Percentiles rank a stretch among this genome's conserved stretches.
These are phyloP conservation scores for Diaporthe velutina DNA, from an alignment of 2,329 filamentous ascomycete genomes.

Conservation along the genomic window DNA sequence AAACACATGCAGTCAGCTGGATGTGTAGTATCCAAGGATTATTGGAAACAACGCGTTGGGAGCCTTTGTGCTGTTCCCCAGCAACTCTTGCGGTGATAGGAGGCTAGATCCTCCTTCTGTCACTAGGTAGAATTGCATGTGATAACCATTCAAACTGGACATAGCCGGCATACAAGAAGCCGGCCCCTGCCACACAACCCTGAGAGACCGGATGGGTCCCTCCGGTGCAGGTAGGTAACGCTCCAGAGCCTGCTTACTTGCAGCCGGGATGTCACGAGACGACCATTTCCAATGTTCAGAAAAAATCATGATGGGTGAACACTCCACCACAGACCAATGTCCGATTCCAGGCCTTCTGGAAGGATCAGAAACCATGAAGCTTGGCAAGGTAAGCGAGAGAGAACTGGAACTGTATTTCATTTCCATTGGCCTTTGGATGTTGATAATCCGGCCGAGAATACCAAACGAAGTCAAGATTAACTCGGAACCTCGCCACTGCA, in stretches of 20 bases:
- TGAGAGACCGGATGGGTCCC: neutral
- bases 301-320: neutral
- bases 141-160: no score
- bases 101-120: neutral
- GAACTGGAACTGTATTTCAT: neutral
- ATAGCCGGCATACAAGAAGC: neutral
- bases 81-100: neutral
- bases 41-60: no score
- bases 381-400: neutral
- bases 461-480: constrained; percentile 5
- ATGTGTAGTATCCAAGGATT: no score
- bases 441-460: neutral
- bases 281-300: neutral
- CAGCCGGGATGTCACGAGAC: neutral
- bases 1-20: no score
- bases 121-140: neutral
- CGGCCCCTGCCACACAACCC: neutral
- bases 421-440: neutral
- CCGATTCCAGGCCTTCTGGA: neutral
- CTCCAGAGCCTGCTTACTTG: neutral
- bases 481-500: neutral
- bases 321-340: neutral
- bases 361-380: neutral
- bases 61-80: neutral
- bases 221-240: neutral